A percentile compares a stretch with the other conserved stretches of the same genome.
phyloP scores from a whole-genome alignment of 495 filamentous ascomycete species.

The Physcia stellaris region DNA sequence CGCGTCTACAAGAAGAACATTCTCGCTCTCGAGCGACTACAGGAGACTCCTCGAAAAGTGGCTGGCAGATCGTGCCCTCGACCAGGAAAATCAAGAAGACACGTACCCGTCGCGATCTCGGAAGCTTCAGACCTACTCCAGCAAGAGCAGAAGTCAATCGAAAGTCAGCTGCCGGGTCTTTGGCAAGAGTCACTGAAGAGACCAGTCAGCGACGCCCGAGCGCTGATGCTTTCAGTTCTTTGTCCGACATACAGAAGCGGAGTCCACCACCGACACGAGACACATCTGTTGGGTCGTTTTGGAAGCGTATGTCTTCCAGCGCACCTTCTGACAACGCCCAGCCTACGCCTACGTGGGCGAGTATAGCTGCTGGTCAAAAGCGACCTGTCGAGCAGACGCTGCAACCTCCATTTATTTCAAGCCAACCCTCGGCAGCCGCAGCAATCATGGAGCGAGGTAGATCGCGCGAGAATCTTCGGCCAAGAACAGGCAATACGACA shows the following conservation, averaged over 20 bases:
- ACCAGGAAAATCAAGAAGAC: constrained; percentile 13
- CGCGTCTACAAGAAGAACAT: constrained; percentile 10
- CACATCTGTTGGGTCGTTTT: constrained; percentile 5
- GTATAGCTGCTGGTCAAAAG: constrained; percentile 19
- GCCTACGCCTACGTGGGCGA: constrained; percentile 14
- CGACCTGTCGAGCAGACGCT: constrained; percentile 20
- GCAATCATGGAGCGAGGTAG: constrained; percentile 19
- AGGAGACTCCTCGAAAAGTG: no score
- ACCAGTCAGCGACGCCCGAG: constrained; percentile 11
- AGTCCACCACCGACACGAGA: constrained; percentile 20
- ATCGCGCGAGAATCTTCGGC: constrained; percentile 25
- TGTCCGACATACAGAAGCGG: constrained; percentile 27
- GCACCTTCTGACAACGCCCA: not conserved
- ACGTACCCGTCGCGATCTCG: constrained; percentile 20
- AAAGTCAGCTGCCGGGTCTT: constrained; percentile 25
- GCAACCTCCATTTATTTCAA: constrained; percentile 10
- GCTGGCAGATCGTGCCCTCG: constrained; percentile 28
- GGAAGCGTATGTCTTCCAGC: no score
- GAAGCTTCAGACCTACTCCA: constrained; percentile 21
- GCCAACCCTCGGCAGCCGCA: constrained; percentile 11
- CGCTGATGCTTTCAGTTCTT: constrained; percentile 25
- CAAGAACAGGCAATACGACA: constrained; percentile 17
- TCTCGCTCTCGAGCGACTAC: no score
- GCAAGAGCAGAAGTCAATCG: constrained; percentile 21
- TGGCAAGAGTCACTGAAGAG: constrained; percentile 13